Percentiles rank a stretch among this genome's conserved stretches.
phyloP scores from a whole-genome alignment of 2,329 filamentous ascomycete species.

The Hymenoscyphus scutula region DNA sequence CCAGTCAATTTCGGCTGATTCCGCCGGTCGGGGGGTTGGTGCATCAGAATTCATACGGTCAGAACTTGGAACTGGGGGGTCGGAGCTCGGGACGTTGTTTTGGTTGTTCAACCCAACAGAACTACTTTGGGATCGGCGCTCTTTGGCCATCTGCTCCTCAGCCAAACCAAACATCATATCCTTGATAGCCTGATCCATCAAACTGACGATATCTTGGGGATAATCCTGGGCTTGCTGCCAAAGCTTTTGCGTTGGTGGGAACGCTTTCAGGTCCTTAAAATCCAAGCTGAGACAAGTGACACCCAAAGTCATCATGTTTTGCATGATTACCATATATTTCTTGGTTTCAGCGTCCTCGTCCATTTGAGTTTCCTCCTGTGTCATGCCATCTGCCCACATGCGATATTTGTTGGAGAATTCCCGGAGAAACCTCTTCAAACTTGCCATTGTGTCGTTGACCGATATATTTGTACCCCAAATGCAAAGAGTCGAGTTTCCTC shows the following conservation, averaged over 20 bases:
- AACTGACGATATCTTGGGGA: slow-evolving; percentile 90
- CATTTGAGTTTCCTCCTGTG: slow-evolving; percentile 69
- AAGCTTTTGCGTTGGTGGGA: slow-evolving; percentile 87
- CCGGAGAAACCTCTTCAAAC: slow-evolving; percentile 87
- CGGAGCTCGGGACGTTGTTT: slow-evolving; percentile 33
- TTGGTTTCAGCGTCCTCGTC: slow-evolving; percentile 72
- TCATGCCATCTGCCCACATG: slow-evolving; percentile 82
- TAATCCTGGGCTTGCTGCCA: slow-evolving; percentile 95
- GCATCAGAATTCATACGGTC: slow-evolving; percentile 58
- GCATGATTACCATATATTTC: slow-evolving; percentile 80
- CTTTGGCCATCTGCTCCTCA: slow-evolving; percentile 70
- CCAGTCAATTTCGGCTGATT: slow-evolving; percentile 60
- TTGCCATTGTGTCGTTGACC: slow-evolving; percentile 80
- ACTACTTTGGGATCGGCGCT: slow-evolving; percentile 60
- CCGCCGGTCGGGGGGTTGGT: slow-evolving; percentile 43
- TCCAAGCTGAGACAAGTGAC: slow-evolving; percentile 84
- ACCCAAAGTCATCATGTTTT: slow-evolving; percentile 87
- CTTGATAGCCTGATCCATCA: slow-evolving; percentile 94
- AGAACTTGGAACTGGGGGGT: slow-evolving; percentile 53
- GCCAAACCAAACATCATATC: slow-evolving; percentile 91
- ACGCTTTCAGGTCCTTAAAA: slow-evolving; percentile 83
- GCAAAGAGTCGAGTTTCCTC: slow-evolving; percentile 75
- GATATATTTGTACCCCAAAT: slow-evolving; percentile 99
- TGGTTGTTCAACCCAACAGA: slow-evolving; percentile 44
- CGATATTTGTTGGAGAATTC: slow-evolving; percentile 95